Evolutionary conservation across 805 yeast species (phyloP).

Genomic region (Candida dajiaensis): DNA sequence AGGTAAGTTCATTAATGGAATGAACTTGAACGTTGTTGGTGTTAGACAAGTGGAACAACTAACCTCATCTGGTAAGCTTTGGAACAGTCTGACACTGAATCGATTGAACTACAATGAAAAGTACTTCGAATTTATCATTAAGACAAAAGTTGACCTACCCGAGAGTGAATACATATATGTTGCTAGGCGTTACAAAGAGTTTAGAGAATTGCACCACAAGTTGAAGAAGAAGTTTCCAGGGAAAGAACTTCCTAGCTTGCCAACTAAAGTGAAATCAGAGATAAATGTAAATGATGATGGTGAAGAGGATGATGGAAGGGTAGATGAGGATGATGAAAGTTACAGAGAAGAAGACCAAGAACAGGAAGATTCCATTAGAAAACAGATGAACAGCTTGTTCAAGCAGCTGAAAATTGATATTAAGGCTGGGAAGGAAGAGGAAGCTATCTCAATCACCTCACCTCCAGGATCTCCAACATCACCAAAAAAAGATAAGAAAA

Average conservation of each 20-base stretch:
- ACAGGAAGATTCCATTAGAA: constrained; percentile 18
- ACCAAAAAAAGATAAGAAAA: not conserved
- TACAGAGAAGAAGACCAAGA: constrained; percentile 7
- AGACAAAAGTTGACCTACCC: constrained; percentile 14
- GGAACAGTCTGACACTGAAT: constrained; percentile 20
- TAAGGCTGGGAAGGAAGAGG: not conserved
- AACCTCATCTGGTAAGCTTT: constrained; percentile 20
- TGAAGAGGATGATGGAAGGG: constrained; percentile 15
- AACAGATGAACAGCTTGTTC: constrained; percentile 15
- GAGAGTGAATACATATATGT: constrained; percentile 27
- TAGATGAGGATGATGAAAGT: constrained; percentile 15
- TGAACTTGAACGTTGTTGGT: constrained; percentile 62
- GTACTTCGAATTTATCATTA: constrained; percentile 20
- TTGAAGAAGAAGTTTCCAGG: constrained; percentile 64
- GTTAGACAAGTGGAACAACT: constrained; percentile 37
- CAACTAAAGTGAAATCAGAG: constrained; percentile 42
- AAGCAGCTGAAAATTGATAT: constrained; percentile 10
- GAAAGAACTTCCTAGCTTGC: constrained; percentile 51
- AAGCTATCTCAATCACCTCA: constrained; percentile 1
- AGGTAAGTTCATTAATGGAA: constrained; percentile 42
- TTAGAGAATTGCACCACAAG: constrained; percentile 47
- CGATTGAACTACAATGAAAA: constrained; percentile 19
- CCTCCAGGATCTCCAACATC: constrained; percentile 1
- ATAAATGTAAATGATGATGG: constrained; percentile 21
- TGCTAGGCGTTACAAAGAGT: constrained; percentile 62